Base-by-base conservation (phyloP, 2,329 filamentous ascomycete species). In the Alternaria brassicae region DNA sequence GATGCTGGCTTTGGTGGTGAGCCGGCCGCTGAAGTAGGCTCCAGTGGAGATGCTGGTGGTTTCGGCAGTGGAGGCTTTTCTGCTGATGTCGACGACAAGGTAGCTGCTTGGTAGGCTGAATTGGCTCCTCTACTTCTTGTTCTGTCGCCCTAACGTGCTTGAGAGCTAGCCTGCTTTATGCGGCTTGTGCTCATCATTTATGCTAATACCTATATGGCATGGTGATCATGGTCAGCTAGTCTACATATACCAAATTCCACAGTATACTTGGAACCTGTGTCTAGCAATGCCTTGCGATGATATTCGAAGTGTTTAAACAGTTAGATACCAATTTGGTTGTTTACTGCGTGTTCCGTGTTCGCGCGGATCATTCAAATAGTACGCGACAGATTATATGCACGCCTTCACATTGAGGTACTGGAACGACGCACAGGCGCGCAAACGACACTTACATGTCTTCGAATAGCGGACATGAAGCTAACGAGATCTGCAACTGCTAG, bases 51-150 rank as follows among this genome's bases (percentile, higher is more conserved):
- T 28, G 51, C 53, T 50, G 51, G 8, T 50, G 39, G 56, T 8
- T 60, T 59, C 47, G 56, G 52, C 30, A 13, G 30, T 36, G 61
- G 51, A 23, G 62, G 64, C 61, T 67, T 65, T 42, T 53, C 53
- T 53, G 62, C 58, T n/a, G 66, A 63, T 30, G 61, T 49, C 27
- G 52, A 69, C 25, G 45, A 72, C 53, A 73, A 75, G 66, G 54
- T 70, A 17, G 67, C 48, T 21, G 59, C 68, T 8, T 76, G 73
- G 74, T 76, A 75, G 60, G 50, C 28, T 51, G 25, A 27, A 25
- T 41, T 17, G 25, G 41, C 23, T 10, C 39, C 17, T 9, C 47
- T 21, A 23, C 15, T 6, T 13, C 39, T 28, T 39, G 17, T 40
- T 53, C 23, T 37, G 3, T 27, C 13, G n/a, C 17, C 41, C 30